phyloP scores from a whole-genome alignment of 352 stramenopile genomes.

The Pythium folliculosum region DNA sequence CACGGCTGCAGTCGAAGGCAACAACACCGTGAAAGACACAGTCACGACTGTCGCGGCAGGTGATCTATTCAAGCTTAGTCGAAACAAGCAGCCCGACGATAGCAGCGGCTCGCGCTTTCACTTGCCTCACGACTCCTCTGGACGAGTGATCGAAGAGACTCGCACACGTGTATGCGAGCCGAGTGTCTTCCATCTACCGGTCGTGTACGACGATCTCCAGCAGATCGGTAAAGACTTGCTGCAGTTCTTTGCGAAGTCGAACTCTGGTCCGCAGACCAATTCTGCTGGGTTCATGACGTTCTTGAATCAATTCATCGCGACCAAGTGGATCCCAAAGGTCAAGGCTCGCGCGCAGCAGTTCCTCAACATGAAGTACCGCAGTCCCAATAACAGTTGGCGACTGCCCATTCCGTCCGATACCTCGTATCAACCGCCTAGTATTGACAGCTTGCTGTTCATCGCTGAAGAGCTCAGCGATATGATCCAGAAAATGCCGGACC shows the following conservation, averaged over 20 bases:
- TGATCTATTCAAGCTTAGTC: constrained; percentile 65
- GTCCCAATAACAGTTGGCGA: constrained; percentile 41
- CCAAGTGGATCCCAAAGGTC: constrained; percentile 81
- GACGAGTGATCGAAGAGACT: constrained; percentile 30
- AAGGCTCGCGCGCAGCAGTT: constrained; percentile 71
- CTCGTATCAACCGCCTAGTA: constrained; percentile 72
- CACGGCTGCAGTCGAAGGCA: neutral
- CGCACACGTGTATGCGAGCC: constrained; percentile 59
- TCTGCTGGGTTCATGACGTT: constrained; percentile 50
- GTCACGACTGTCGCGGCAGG: constrained; percentile 14
- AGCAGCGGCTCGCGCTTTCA: constrained; percentile 24
- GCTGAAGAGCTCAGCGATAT: constrained; percentile 65
- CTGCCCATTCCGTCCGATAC: constrained; percentile 70
- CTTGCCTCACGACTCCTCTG: constrained; percentile 29
- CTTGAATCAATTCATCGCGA: constrained; percentile 61
- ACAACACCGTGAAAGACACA: constrained; percentile 26
- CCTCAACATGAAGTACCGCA: constrained; percentile 56
- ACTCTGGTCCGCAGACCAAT: constrained; percentile 8
- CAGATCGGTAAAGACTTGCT: constrained; percentile 62
- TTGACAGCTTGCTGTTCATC: constrained; percentile 77
- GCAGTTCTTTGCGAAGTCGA: constrained; percentile 37
- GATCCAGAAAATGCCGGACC: constrained; percentile 70
- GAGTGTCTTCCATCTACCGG: constrained; percentile 74
- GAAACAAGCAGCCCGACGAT: constrained; percentile 51
- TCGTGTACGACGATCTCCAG: constrained; percentile 74